Evolutionary conservation across 306 rosid species (phyloP).

Genomic region (Chamaecrista fasciculata): DNA sequence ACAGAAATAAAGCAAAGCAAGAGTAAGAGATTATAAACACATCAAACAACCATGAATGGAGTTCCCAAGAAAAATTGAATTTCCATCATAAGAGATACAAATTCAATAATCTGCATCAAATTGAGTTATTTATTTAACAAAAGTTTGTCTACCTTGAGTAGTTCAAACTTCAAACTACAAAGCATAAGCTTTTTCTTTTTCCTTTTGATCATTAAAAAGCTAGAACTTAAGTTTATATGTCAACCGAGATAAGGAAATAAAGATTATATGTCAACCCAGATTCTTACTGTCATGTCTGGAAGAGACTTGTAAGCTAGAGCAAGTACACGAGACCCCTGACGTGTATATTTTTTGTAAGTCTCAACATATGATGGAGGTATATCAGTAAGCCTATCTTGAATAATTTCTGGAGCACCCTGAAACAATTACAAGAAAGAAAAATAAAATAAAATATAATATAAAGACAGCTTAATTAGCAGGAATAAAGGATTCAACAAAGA

Average conservation of each 20-base stretch:
- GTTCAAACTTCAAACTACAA: slow-evolving; percentile 8
- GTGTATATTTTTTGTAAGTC: slow-evolving; percentile 83
- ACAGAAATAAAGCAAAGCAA: not conserved
- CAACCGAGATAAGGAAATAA: slow-evolving; percentile 14
- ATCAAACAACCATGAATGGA: not conserved
- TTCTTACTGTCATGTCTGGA: slow-evolving; percentile 92
- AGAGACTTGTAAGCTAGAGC: slow-evolving; percentile 95
- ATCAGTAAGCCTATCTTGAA: slow-evolving; percentile 82
- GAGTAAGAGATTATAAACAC: not conserved
- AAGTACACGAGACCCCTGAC: slow-evolving; percentile 98
- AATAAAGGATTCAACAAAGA: slow-evolving; percentile 13
- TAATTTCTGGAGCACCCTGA: slow-evolving; percentile 99
- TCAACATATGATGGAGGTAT: slow-evolving; percentile 77
- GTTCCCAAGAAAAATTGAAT: not conserved
- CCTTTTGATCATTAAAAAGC: not conserved
- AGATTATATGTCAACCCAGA: not conserved
- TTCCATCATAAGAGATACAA: not conserved
- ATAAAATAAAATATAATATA: too few relatives aligned
- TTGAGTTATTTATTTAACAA: not conserved
- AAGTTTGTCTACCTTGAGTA: slow-evolving; percentile 7
- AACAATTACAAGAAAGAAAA: too few relatives aligned
- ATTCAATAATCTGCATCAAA: not conserved
- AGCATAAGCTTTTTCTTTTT: not conserved
- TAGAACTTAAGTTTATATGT: not conserved
- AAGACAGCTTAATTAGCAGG: not conserved